phyloP scores from a whole-genome alignment of 2,329 filamentous ascomycete species.

The Aspergillus amoenus region DNA sequence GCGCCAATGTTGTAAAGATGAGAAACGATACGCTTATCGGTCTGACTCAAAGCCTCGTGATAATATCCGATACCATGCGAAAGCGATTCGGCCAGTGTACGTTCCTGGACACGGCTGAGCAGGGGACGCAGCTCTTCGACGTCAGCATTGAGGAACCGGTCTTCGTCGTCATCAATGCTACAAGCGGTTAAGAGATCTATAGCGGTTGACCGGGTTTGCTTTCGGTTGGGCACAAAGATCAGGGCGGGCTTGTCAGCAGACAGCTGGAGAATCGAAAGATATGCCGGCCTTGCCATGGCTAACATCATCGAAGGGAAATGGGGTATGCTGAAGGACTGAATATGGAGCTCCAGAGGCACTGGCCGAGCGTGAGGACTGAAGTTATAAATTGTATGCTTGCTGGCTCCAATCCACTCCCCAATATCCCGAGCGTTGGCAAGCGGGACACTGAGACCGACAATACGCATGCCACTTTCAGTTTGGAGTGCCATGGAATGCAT shows the following conservation, averaged over 20 bases:
- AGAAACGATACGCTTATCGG: conserved; percentile 90
- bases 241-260: conserved; percentile 87
- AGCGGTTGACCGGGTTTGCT: conserved; percentile 85
- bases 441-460: conserved; percentile 86
- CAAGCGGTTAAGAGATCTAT: conserved; percentile 86
- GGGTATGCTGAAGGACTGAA: conserved; percentile 92
- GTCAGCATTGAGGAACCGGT: conserved; percentile 86
- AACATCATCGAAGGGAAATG: conserved; percentile 98
- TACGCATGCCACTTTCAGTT: conserved; percentile 78
- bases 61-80: conserved; percentile 96
- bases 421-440: conserved; percentile 90
- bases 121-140: conserved; percentile 78
- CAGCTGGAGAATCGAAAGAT: conserved; percentile 82
- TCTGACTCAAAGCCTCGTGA: conserved; percentile 85
- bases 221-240: conserved; percentile 88
- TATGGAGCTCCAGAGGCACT: conserved; percentile 85
- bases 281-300: conserved; percentile 94
- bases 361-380: conserved; percentile 91
- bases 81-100: conserved; percentile 81
- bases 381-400: conserved; percentile 98
- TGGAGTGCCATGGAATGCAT: conserved; percentile 96
- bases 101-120: conserved; percentile 79
- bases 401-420: conserved; percentile 96
- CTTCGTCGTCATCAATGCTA: conserved; percentile 84
- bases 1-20: conserved; percentile 87